phyloP scores from a whole-genome alignment of 371 early-diverging fungal genomes.

The Entomophthora muscae region DNA sequence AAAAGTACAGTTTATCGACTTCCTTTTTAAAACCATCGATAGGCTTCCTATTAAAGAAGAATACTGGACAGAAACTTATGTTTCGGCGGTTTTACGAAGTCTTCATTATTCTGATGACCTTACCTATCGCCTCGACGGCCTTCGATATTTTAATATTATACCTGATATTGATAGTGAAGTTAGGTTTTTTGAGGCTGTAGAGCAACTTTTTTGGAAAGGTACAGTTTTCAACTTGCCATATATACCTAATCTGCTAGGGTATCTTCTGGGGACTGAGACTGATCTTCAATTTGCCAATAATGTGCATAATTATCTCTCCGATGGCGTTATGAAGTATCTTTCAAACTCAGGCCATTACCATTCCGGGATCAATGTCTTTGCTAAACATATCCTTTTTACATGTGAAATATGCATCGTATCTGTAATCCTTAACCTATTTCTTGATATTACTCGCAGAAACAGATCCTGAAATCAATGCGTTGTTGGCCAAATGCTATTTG shows the following conservation, averaged over 20 bases:
- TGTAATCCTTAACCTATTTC: neutral
- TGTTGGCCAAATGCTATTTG: constrained; percentile 60
- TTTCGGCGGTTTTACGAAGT: constrained; percentile 73
- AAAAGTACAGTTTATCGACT: constrained; percentile 1
- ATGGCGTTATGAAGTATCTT: constrained; percentile 76
- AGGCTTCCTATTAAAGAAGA: constrained; percentile 15
- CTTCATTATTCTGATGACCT: constrained; percentile 77
- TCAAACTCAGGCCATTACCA: constrained; percentile 56
- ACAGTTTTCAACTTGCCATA: neutral
- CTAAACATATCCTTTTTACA: constrained; percentile 22
- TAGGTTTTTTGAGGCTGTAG: constrained; percentile 66
- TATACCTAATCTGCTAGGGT: constrained; percentile 34
- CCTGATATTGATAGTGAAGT: constrained; percentile 48
- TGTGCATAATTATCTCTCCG: constrained; percentile 64
- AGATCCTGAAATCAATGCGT: constrained; percentile 76
- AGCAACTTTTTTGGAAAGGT: constrained; percentile 67
- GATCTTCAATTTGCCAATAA: constrained; percentile 81
- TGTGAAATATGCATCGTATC: neutral
- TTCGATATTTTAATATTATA: constrained; percentile 73
- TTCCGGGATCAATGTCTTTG: constrained; percentile 62
- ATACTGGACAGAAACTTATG: constrained; percentile 79
- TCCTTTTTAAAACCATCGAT: neutral
- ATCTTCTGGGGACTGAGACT: constrained; percentile 87
- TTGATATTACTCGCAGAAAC: constrained; percentile 42
- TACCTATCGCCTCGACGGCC: constrained; percentile 65